Conservation (phyloP, 2,329 filamentous ascomycete genomes). For the Ramularia collo-cygni region DNA sequence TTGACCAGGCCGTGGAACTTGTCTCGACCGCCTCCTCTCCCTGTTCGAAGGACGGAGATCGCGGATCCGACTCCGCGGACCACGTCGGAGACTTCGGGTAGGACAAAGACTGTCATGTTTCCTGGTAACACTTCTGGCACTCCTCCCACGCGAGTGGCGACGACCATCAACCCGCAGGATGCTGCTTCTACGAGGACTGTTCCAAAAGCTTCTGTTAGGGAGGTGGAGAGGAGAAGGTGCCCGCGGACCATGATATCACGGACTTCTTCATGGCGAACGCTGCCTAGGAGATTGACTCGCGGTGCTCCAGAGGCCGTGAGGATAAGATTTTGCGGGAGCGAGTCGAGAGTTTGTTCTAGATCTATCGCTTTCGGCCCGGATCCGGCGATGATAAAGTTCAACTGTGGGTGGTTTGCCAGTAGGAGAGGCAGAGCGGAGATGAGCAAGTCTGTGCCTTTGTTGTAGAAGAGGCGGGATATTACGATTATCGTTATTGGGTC, state of each 20-base stretch:
- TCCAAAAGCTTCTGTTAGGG: slow-evolving; percentile 91
- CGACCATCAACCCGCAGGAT: slow-evolving; percentile 90
- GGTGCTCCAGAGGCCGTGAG: slow-evolving; percentile 61
- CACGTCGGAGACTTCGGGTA: slow-evolving; percentile 92
- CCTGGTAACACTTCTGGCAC: slow-evolving; percentile 93
- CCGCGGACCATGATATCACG: slow-evolving; percentile 95
- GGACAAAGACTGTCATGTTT: slow-evolving; percentile 97
- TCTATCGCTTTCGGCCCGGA: slow-evolving; percentile 96
- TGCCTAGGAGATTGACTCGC: slow-evolving; percentile 83
- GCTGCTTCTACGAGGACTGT: slow-evolving; percentile 97
- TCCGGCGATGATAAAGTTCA: slow-evolving; percentile 93
- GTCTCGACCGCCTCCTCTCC: slow-evolving; percentile 65
- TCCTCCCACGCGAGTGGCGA: slow-evolving; percentile 91
- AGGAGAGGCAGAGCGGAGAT: slow-evolving; percentile 93
- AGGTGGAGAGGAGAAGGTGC: slow-evolving; percentile 93
- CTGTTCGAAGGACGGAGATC: slow-evolving; percentile 75
- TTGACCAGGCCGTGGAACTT: slow-evolving; percentile 95
- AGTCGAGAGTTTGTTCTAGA: slow-evolving; percentile 93
- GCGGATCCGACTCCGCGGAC: slow-evolving; percentile 84
- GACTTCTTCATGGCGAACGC: slow-evolving; percentile 91
- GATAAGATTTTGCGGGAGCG: slow-evolving; percentile 34
- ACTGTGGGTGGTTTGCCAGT: slow-evolving; percentile 80
- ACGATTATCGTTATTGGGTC: slow-evolving; percentile 95
- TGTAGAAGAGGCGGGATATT: slow-evolving; percentile 95
- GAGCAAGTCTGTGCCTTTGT: slow-evolving; percentile 95